Percentiles rank a stretch among this genome's conserved stretches.
Evolutionary conservation across 1,284 basidiomycete genomes (phyloP).

Genomic region (Pseudozyma sp.): DNA sequence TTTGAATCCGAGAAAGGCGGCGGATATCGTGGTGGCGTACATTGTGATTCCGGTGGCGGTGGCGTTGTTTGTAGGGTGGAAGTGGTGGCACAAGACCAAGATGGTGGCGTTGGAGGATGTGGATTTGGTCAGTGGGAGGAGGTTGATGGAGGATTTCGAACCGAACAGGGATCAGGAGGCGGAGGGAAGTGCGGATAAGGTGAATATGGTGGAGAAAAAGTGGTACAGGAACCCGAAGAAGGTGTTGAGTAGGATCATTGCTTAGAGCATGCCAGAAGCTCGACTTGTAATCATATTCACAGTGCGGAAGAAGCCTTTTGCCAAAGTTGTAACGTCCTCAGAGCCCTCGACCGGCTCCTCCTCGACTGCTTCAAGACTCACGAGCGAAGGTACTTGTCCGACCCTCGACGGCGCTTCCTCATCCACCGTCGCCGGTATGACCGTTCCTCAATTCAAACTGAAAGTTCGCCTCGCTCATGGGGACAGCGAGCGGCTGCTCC

Average conservation of each 20-base stretch:
- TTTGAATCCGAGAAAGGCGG: constrained; percentile 41
- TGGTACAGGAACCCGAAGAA: constrained; percentile 36
- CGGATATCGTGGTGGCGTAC: constrained; percentile 85
- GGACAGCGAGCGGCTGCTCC: too few species aligned
- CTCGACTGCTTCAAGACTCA: constrained; percentile 76
- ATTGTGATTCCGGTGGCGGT: constrained; percentile 80
- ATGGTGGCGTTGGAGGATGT: constrained; percentile 33
- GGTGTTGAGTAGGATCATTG: constrained; percentile 8
- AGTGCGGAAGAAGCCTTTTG: too few species aligned
- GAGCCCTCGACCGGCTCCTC: constrained; percentile 69
- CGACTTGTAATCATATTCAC: too few species aligned
- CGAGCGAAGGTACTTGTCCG: constrained; percentile 74
- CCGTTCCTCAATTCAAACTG: too few species aligned
- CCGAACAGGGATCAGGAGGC: not conserved
- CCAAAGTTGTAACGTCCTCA: too few species aligned
- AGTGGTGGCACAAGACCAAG: constrained; percentile 71
- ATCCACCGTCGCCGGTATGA: too few species aligned
- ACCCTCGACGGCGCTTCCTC: too few species aligned
- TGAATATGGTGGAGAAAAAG: not conserved
- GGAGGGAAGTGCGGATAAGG: too few species aligned
- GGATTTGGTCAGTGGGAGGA: constrained; percentile 37
- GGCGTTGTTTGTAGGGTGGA: constrained; percentile 77
- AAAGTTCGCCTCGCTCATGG: too few species aligned
- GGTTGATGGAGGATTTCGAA: constrained; percentile 27
- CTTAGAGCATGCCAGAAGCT: not conserved